Base-by-base conservation (phyloP, 176 grass and related monocot species). In the Bromus sterilis region DNA sequence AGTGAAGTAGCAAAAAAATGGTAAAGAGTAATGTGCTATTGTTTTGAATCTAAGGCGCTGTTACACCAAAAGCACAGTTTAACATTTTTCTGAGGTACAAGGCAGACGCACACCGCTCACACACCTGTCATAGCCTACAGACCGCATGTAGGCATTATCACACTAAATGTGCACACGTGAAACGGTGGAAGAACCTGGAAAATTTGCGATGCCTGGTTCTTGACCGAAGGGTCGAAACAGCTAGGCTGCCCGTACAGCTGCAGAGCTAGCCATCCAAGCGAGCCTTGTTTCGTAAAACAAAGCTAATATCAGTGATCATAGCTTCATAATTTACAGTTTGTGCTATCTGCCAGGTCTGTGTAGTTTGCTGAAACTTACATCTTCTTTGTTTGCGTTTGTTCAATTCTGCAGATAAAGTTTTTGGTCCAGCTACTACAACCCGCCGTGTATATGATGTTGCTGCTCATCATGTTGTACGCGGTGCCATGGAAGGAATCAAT, bases 401-500 rank as follows among this genome's bases (percentile, higher is more conserved):
- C 56, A 56, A 28, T 51, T 84, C 56, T 78, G 34, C 86, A 98
- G 95, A 98, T 88, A 98, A 89, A 89, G 95, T 98, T 77, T 98
- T 98, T 89, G 95, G 95, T 10, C 95, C 95, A 71, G 95, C 95
- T 75, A 98, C 90, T 57, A 94, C 92, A 49, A 98, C 95, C 77
- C 92, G 95, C 15, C 86, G 89, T 23, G 92, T 98, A 51, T 98
- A 98, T 61, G 95, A 98, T 89, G 59, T 94, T 83, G 76, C 92
- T 66, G 90, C 95, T 84, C 95, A 94, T 78, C 95, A 94, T 87
- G 90, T 98, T 88, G 92, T 98, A 76, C 91, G 86, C 80, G 92
- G 95, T 88, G 86, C 95, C 81, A 98, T 98, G 95, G 88, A 93
- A 90, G 95, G 95, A 94, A 94, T 98, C 65, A 98, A 98, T 79